Base-by-base conservation (phyloP, 164 flowering plant genomes). In the Vitis rotundifolia region DNA sequence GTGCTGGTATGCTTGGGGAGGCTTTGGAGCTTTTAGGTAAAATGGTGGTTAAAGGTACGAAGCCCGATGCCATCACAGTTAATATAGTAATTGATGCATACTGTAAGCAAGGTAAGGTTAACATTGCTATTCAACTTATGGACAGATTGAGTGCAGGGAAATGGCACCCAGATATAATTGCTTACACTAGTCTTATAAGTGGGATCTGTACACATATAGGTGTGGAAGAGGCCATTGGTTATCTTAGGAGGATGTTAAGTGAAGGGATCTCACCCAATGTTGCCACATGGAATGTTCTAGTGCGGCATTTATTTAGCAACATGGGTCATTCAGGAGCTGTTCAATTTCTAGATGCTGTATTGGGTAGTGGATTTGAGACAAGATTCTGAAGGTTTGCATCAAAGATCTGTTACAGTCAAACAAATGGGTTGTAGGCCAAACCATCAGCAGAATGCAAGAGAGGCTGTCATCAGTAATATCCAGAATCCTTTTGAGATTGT, bases 271-370 rank as follows among this genome's bases (percentile, higher is more conserved):
- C 61, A 11, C 97, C 97, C 15, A 86, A 83, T 77, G 18, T 76
- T 55, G 82, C 82, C 56, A 81, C 86, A 29, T 93, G 98, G 97
- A 84, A 82, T 79, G 79, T 84, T 53, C 73, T 91, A 29, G 86
- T 91, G 19, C 85, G 78, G 14, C 49, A 77, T 59, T 72, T 86
- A 19, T 81, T 89, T 63, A 76, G 73, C 75, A 76, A 61, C 48
- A 70, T 68, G 37, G 82, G 67, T 59, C 70, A 70, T 63, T 49
- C 69, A 8, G 79, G 73, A 31, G 67, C 83, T 37, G 47, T 68
- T 66, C 69, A 53, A 49, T 53, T 73, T 64, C 53, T 82, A 22
- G 85, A 81, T 61, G 70, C 67, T 22, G 73, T 81, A 13, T 53
- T 78, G 57, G 66, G 74, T 10, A 67, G 68, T 48, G 72, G 52